Percentiles rank a stretch among this genome's conserved stretches.
phyloP scores from a whole-genome alignment of 2,329 filamentous ascomycete genomes.

The Zelopaecilomyces penicillatus region DNA sequence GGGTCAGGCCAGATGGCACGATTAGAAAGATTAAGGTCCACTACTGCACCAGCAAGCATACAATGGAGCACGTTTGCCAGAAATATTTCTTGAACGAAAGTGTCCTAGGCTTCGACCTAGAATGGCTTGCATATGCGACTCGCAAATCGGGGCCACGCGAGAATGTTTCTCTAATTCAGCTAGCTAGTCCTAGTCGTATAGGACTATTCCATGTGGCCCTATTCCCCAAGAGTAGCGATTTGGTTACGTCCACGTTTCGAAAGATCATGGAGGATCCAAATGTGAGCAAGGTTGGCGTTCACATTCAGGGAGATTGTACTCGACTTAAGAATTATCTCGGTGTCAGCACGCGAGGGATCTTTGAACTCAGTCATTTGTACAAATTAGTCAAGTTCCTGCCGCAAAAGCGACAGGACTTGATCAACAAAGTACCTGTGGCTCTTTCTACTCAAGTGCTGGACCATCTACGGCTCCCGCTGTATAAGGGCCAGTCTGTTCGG shows the following conservation, averaged over 20 bases:
- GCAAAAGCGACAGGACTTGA: conserved; percentile 38
- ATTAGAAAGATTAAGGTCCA: conserved; percentile 56
- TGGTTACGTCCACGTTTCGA: conserved; percentile 64
- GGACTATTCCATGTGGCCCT: conserved; percentile 73
- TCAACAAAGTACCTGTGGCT: conserved; percentile 59
- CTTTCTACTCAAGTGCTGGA: conserved; percentile 64
- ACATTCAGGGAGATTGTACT: conserved; percentile 61
- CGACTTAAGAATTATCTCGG: conserved; percentile 59
- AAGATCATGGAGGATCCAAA: conserved; percentile 61
- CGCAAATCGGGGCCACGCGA: conserved; percentile 44
- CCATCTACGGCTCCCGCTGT: conserved; percentile 63
- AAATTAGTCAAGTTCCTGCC: conserved; percentile 63
- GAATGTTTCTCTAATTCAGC: conserved; percentile 74
- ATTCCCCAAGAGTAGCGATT: conserved; percentile 43
- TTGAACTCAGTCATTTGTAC: conserved; percentile 79
- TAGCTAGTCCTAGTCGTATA: conserved; percentile 69
- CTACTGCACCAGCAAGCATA: conserved; percentile 63
- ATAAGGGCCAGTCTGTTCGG: conserved; percentile 63
- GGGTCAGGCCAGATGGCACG: conserved; percentile 31
- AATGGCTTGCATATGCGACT: conserved; percentile 59
- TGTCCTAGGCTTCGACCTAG: conserved; percentile 80
- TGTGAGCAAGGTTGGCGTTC: conserved; percentile 70
- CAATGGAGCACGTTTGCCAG: conserved; percentile 57
- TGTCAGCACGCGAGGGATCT: conserved; percentile 56
- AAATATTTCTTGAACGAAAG: conserved; percentile 59